Evolutionary conservation across 371 early-diverging fungal species (phyloP).

Genomic region (Conidiobolus incongruus): DNA sequence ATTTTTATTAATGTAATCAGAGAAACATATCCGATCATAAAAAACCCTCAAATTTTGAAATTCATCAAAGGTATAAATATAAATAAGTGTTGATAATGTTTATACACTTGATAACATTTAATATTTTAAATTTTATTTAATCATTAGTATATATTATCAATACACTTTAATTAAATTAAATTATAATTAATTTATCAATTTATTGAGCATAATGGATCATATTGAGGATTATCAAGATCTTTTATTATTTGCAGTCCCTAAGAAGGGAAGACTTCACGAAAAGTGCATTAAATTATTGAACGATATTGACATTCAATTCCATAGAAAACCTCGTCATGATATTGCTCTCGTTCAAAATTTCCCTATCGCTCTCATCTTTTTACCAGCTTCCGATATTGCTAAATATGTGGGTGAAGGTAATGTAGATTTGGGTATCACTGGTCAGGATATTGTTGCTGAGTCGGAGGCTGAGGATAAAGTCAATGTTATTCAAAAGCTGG

Average conservation of each 20-base stretch:
- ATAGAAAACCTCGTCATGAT: conserved; percentile 79
- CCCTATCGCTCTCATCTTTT: conserved; percentile 77
- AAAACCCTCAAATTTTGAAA: too few species aligned
- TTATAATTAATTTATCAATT: too few species aligned
- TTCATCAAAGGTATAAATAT: too few species aligned
- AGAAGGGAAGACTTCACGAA: conserved; percentile 90
- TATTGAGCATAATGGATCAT: conserved; percentile 46
- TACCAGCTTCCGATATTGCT: conserved; percentile 88
- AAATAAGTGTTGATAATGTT: too few species aligned
- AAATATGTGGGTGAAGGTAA: conserved; percentile 85
- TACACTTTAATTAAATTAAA: too few species aligned
- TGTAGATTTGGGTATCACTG: conserved; percentile 91
- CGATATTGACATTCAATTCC: conserved; percentile 83
- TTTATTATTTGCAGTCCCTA: conserved; percentile 85
- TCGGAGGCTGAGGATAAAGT: conserved; percentile 42
- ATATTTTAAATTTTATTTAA: too few species aligned
- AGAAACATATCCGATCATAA: too few species aligned
- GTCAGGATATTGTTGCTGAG: conserved; percentile 83
- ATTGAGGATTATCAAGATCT: conserved; percentile 43
- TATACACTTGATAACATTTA: too few species aligned
- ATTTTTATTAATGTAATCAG: too few species aligned
- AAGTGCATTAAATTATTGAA: conserved; percentile 55
- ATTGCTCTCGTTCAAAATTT: conserved; percentile 82
- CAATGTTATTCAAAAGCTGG: conserved; percentile 44
- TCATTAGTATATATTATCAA: too few species aligned